Evolutionary conservation across 768 basidiomycete genomes (phyloP), one percentile per base, ranked within the genome.

Genomic region (Tremella mesenterica): DNA sequence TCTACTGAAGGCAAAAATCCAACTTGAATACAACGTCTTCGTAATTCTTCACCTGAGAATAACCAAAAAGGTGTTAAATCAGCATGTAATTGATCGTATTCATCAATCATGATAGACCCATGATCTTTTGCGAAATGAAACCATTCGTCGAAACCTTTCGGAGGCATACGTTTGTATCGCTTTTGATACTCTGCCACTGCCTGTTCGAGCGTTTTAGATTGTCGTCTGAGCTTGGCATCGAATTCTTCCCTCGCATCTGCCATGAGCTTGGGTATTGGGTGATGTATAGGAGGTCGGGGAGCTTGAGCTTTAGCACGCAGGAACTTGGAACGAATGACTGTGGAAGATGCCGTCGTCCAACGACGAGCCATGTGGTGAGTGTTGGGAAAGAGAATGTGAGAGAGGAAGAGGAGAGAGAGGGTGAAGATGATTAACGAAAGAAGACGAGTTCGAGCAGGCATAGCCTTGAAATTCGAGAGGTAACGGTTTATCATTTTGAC

Each of bases 21-120:
- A 49, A 84, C 84, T 81, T 89, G 64, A 27, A 71, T 57, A 56
- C 58, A 57, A 30, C 88, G 76, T 54, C 80, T 72, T 58, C 88
- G 76, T 31, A 95, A 65, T 68, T 93, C 88, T 51, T 77, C 79
- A 0, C 86, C 85, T 6, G 79, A 76, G 31, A 95, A 66, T 7
- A 78, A 71, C 83, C 85, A 89, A 72, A 91, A 97, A 1, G 92
- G 91, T 21, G 79, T 81, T 46, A 99, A 74, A 69, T 97, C 93
- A 48, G 79, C 77, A 29, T 80, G 67, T n/a, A 93, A 77, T 54
- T 74, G 74, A 57, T 76, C 88, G 64, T 89, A 96, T 69, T 97
- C 93, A 71, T 97, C 93, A 4, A 86, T 77, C 74, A 97, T 81
- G 62, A 83, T 81, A 44, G 87, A 83, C 5, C 80, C 74, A 72